Evolutionary conservation across 345 rosid species (phyloP).

Genomic region (Lumnitzera littorea): DNA sequence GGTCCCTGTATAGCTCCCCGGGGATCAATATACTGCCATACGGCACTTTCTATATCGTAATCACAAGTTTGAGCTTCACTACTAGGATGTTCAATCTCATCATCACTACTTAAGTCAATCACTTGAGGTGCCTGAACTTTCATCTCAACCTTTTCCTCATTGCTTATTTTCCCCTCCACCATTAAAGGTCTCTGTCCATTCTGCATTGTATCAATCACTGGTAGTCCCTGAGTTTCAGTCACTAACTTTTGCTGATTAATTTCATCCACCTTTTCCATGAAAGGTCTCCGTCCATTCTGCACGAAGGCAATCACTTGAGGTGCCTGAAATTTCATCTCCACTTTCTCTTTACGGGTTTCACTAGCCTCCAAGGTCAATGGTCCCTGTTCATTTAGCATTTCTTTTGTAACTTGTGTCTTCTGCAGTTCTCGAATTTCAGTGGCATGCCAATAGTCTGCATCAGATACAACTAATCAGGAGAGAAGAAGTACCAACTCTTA

Average conservation of each 20-base stretch:
- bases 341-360: not conserved
- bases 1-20: conserved; percentile 55
- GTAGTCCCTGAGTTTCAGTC: not conserved
- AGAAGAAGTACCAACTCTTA: not conserved
- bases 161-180: not conserved
- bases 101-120: conserved; percentile 50
- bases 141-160: not conserved
- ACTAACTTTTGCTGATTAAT: not conserved
- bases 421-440: conserved; percentile 5
- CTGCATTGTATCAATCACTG: not conserved
- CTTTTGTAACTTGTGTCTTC: not conserved
- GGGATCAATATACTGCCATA: conserved; percentile 71
- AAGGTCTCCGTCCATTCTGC: not conserved
- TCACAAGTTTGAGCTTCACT: conserved; percentile 5
- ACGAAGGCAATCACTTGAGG: conserved; percentile 19
- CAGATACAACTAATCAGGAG: not conserved
- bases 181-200: not conserved
- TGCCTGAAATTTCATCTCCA: not conserved
- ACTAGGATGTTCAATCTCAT: conserved; percentile 27
- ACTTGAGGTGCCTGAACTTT: conserved; percentile 15
- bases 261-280: not conserved
- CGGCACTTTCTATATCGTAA: conserved; percentile 13
- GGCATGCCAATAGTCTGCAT: conserved; percentile 13
- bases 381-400: not conserved
- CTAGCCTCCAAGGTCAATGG: not conserved